phyloP scores from a whole-genome alignment of 345 rosid genomes.

The Hypericum androsaemum region DNA sequence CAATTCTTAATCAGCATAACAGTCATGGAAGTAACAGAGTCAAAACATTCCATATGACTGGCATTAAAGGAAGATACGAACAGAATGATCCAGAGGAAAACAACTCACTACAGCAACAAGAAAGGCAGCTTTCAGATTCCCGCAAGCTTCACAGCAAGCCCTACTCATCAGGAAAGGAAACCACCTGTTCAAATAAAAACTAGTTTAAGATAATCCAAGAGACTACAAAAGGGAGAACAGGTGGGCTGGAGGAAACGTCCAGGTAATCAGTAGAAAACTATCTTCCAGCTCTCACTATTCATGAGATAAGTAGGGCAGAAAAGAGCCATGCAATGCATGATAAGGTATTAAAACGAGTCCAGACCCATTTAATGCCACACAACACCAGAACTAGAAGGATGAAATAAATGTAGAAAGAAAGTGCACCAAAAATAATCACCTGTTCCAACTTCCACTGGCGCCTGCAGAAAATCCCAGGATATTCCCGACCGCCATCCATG shows the following conservation, averaged over 20 bases:
- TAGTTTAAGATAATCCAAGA: constrained; percentile 13
- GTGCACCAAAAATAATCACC: constrained; percentile 27
- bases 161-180: constrained; percentile 82
- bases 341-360: no score
- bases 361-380: not conserved
- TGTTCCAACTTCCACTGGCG: constrained; percentile 88
- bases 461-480: constrained; percentile 96
- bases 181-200: constrained; percentile 51
- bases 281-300: no score
- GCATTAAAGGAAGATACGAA: not conserved
- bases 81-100: not conserved
- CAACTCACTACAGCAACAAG: constrained; percentile 82
- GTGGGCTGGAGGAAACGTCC: not conserved
- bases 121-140: constrained; percentile 94
- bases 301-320: no score
- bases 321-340: no score
- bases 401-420: not conserved
- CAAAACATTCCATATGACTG: constrained; percentile 1
- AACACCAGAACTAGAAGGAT: not conserved
- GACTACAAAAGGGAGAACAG: not conserved
- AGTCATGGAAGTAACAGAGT: not conserved
- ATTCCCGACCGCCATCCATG: constrained; percentile 98
- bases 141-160: constrained; percentile 98
- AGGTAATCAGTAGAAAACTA: no score
- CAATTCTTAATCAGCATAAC: not conserved